A percentile compares a stretch with the other conserved stretches of the same genome.
Evolutionary conservation across 192 early-diverging fungal species (phyloP).

Genomic region (Podochytrium sp.): DNA sequence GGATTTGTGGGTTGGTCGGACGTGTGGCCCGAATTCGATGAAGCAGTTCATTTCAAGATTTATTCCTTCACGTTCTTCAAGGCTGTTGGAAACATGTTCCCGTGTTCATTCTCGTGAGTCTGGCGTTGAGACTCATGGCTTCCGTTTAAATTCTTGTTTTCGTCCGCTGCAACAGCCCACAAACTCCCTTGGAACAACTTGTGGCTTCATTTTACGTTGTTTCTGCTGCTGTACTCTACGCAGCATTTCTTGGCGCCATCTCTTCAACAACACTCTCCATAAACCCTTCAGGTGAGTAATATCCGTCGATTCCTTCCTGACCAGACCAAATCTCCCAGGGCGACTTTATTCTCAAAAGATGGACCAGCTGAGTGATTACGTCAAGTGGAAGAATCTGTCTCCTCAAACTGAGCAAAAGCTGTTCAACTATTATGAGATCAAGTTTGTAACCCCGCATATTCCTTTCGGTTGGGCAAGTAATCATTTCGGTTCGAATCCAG

Average conservation of each 20-base stretch:
- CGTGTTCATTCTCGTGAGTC: not conserved
- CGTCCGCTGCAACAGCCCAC: not conserved
- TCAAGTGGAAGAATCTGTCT: constrained; percentile 29
- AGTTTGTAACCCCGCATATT: too few relatives aligned
- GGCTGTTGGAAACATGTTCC: constrained; percentile 39
- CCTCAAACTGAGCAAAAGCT: constrained; percentile 18
- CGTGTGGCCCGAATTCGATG: not conserved
- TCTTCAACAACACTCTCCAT: constrained; percentile 12
- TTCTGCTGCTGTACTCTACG: constrained; percentile 13
- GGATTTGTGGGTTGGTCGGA: not conserved
- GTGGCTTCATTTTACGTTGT: not conserved
- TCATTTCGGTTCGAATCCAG: too few relatives aligned
- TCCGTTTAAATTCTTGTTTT: too few relatives aligned
- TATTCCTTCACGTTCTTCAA: constrained; percentile 20
- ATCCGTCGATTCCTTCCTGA: too few relatives aligned
- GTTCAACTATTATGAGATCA: constrained; percentile 32
- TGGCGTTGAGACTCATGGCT: too few relatives aligned
- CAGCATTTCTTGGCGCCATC: constrained; percentile 18
- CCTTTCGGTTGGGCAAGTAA: too few relatives aligned
- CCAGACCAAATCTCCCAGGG: not conserved
- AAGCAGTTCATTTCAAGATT: not conserved
- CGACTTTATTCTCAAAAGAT: constrained; percentile 33
- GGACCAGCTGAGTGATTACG: constrained; percentile 36
- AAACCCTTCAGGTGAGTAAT: constrained; percentile 28
- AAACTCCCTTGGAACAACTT: not conserved